Percentiles rank a stretch among this genome's conserved stretches.
Evolutionary conservation across 2,329 filamentous ascomycete genomes (phyloP).

Genomic region (Pseudogymnoascus sp.): DNA sequence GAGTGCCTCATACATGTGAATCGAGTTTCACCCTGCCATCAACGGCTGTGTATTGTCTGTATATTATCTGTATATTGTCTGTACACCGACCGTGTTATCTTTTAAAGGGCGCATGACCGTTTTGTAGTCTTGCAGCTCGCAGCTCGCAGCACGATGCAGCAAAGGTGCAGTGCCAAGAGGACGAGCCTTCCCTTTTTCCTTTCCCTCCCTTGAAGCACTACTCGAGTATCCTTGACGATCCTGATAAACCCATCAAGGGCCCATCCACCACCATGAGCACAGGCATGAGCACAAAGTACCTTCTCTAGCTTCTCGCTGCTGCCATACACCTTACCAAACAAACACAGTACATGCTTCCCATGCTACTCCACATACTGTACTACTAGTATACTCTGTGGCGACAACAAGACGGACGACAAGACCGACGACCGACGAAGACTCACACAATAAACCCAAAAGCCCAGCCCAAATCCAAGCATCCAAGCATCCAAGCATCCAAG

Average conservation of each 20-base stretch:
- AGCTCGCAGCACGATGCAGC: neutral
- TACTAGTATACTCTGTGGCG: conserved; percentile 2
- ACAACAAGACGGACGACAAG: too few species aligned
- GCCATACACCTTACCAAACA: neutral
- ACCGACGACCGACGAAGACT: neutral
- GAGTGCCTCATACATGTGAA: neutral
- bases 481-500: too few species aligned
- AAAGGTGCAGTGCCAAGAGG: neutral
- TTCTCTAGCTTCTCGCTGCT: neutral
- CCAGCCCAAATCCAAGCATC: neutral
- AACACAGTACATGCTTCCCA: neutral
- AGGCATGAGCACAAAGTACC: neutral
- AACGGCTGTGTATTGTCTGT: neutral
- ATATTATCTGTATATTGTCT: too few species aligned
- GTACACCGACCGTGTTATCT: neutral
- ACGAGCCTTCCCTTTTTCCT: neutral
- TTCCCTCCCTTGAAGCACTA: neutral
- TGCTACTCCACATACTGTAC: neutral
- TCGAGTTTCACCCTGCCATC: neutral
- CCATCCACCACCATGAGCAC: neutral
- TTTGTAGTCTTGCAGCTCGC: neutral
- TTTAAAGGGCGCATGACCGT: neutral
- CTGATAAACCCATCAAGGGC: neutral
- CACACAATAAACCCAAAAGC: neutral
- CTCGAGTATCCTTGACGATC: conserved; percentile 3